phyloP scores from a whole-genome alignment of 768 basidiomycete genomes.

The Boletus sp. region DNA sequence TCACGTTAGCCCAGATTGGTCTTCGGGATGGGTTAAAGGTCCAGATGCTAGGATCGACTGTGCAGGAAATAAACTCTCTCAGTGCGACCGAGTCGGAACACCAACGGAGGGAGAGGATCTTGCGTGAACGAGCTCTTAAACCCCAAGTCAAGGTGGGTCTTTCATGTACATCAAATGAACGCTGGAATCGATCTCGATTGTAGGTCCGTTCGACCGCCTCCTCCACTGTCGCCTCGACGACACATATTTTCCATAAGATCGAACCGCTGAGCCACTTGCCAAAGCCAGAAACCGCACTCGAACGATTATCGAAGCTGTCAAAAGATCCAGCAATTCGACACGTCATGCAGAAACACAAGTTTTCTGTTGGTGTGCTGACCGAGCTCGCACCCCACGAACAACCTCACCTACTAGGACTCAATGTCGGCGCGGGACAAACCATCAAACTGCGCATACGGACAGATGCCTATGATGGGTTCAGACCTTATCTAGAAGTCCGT shows the following conservation, averaged over 20 bases:
- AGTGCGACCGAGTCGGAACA: slow-evolving; percentile 56
- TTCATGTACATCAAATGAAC: not conserved
- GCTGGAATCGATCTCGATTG: not conserved
- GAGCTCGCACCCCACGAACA: slow-evolving; percentile 79
- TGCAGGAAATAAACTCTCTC: slow-evolving; percentile 52
- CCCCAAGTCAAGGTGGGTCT: slow-evolving; percentile 52
- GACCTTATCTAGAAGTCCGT: slow-evolving; percentile 59
- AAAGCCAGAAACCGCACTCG: slow-evolving; percentile 52
- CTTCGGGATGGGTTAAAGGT: slow-evolving; percentile 63
- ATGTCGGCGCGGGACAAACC: slow-evolving; percentile 55
- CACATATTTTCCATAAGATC: slow-evolving; percentile 63
- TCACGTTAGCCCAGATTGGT: slow-evolving; percentile 45
- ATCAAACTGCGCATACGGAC: slow-evolving; percentile 72
- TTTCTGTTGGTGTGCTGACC: slow-evolving; percentile 65
- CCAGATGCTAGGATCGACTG: slow-evolving; percentile 68
- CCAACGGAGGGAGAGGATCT: slow-evolving; percentile 52
- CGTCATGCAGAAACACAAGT: slow-evolving; percentile 67
- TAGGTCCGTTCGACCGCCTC: slow-evolving; percentile 58
- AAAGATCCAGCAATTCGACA: slow-evolving; percentile 69
- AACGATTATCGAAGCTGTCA: slow-evolving; percentile 54
- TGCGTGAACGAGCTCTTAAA: slow-evolving; percentile 56
- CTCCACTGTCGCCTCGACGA: slow-evolving; percentile 34
- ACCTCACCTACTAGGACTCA: slow-evolving; percentile 66
- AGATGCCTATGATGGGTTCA: slow-evolving; percentile 68
- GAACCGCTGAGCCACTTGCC: slow-evolving; percentile 64